phyloP scores from a whole-genome alignment of 1,284 basidiomycete genomes.

The Blastosporella zonata region DNA sequence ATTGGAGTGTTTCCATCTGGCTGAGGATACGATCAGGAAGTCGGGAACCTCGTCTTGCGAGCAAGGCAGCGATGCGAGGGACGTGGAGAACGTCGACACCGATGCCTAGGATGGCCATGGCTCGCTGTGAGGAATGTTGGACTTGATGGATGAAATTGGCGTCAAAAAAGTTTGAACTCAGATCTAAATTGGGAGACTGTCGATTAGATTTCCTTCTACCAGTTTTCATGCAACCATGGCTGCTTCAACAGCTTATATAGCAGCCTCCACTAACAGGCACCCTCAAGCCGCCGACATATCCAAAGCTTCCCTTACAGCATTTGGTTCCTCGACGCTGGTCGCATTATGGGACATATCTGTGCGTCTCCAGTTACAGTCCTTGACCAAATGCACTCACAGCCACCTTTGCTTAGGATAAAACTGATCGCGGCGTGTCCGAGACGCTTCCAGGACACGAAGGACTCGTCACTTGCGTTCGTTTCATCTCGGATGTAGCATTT shows the following conservation, averaged over 20 bases:
- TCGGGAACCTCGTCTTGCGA: slow-evolving; percentile 47
- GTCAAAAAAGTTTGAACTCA: slow-evolving; percentile 7
- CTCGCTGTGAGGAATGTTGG: not conserved
- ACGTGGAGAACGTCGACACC: slow-evolving; percentile 78
- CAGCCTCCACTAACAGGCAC: slow-evolving; percentile 77
- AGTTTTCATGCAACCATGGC: slow-evolving; percentile 22
- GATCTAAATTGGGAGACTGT: slow-evolving; percentile 6
- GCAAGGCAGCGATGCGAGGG: slow-evolving; percentile 58
- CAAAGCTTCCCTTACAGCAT: slow-evolving; percentile 60
- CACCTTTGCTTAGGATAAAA: slow-evolving; percentile 36
- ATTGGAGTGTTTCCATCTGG: slow-evolving; percentile 45
- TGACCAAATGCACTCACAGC: too few relatives aligned
- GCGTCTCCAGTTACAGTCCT: slow-evolving; percentile 20
- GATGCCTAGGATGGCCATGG: slow-evolving; percentile 66
- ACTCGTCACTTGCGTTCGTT: slow-evolving; percentile 75
- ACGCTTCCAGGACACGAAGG: slow-evolving; percentile 77
- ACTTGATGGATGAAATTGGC: not conserved
- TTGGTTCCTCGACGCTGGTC: slow-evolving; percentile 75
- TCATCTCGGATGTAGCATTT: slow-evolving; percentile 48
- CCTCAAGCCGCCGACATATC: slow-evolving; percentile 62
- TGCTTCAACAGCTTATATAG: slow-evolving; percentile 60
- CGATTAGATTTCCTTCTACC: slow-evolving; percentile 9
- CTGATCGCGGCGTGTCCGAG: slow-evolving; percentile 54
- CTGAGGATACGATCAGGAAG: slow-evolving; percentile 68
- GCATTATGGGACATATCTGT: slow-evolving; percentile 74